Base-by-base conservation (phyloP, 2,329 filamentous ascomycete species). In the Aureobasidium sp. region DNA sequence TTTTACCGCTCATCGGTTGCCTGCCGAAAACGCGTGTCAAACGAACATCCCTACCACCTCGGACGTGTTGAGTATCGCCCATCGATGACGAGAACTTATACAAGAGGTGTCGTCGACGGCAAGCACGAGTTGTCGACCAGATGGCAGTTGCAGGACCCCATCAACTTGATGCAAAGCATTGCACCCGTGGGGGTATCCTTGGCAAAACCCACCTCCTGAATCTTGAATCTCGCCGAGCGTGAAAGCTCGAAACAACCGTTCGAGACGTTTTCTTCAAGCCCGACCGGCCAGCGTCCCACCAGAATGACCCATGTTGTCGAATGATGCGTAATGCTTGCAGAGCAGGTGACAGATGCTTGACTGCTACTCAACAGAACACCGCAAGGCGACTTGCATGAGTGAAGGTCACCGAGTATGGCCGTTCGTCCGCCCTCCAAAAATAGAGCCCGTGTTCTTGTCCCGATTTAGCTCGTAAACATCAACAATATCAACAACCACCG, bases 401-500 rank as follows among this genome's bases (percentile, higher is more conserved):
- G 27, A 45, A 11, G 37, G 9, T 43, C 17, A 31, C 31, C 9
- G 17, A 40, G 13, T n/a, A n/a, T n/a, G n/a, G n/a, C n/a, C n/a
- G n/a, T n/a, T n/a, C n/a, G n/a, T n/a, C n/a, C n/a, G n/a, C n/a
- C n/a, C n/a, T 23, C 53, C 53, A 57, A 57, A 57, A 57, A 57
- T 57, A 57, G 51, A 25, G 35, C 33, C 50, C 35, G 51, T 55
- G 38, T 43, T 35, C 38, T 23, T n/a, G 9, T 42, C 49, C 33
- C 49, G 49, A 53, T 31, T 43, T 43, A 55, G 51, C 19, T 29
- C 38, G 53, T 57, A 45, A 57, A 57, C 40, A 57, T 45, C 53
- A 57, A 57, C 53, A 55, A 57, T 57, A 27, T 40, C 15, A 57
- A 40, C 5, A 25, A 15, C 19, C 9, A 15, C 51, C 25, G 4